A percentile compares a stretch with the other conserved stretches of the same genome.
Evolutionary conservation across 495 filamentous ascomycete species (phyloP).

Genomic region (Podospora conica): DNA sequence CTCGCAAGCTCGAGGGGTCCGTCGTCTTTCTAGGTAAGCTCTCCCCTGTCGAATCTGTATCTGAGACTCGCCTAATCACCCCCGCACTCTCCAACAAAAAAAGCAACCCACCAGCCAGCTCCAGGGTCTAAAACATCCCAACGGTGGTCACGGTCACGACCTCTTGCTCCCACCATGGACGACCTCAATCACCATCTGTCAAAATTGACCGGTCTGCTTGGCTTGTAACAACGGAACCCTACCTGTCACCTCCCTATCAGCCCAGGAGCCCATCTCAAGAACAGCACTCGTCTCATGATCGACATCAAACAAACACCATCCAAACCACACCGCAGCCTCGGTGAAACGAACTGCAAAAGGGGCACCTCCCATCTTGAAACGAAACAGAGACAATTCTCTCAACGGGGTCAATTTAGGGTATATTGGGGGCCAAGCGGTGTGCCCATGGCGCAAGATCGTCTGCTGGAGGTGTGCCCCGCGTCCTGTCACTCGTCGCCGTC

Average conservation of each 20-base stretch:
- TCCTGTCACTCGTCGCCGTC: neutral
- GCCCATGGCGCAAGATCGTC: neutral
- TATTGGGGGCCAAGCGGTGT: neutral
- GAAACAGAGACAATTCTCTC: slow-evolving; percentile 11
- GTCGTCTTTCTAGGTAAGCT: neutral
- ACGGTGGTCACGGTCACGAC: neutral
- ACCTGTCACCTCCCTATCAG: neutral
- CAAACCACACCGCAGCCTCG: neutral
- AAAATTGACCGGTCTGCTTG: neutral
- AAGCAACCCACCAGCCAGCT: neutral
- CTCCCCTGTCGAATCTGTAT: neutral
- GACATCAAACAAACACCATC: neutral
- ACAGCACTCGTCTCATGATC: neutral
- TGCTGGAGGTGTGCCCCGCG: neutral
- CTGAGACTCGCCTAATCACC: neutral
- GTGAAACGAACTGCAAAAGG: neutral
- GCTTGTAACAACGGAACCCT: neutral
- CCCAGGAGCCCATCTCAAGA: neutral
- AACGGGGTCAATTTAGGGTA: neutral
- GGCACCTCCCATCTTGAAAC: slow-evolving; percentile 6
- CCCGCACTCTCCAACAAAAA: neutral
- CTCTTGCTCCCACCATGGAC: neutral
- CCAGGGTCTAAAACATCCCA: neutral
- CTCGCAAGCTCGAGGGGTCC: neutral
- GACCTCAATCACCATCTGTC: neutral